These are phyloP conservation scores for Phylloporus sp. DNA, from an alignment of 768 basidiomycete species.

Conservation along the genomic window DNA sequence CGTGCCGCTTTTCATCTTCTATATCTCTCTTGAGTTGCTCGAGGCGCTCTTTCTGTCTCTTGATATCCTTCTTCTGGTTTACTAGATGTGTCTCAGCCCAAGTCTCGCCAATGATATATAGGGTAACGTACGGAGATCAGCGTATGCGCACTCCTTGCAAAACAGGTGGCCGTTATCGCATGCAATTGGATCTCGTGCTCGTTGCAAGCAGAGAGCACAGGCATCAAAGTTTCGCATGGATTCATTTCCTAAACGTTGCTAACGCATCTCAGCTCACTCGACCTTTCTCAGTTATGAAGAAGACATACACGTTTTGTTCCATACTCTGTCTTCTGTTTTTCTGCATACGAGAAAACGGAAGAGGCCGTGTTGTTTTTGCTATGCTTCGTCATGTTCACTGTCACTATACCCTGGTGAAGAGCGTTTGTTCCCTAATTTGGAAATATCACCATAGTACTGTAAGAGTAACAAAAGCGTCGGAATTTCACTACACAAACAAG, in stretches of 20 bases:
- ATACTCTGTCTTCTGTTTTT: slow-evolving; percentile 77
- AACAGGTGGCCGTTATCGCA: slow-evolving; percentile 88
- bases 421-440: neutral
- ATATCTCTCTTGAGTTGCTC: slow-evolving; percentile 72
- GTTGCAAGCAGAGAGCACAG: slow-evolving; percentile 83
- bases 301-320: slow-evolving; percentile 69
- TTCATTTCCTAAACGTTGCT: slow-evolving; percentile 65
- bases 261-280: slow-evolving; percentile 4
- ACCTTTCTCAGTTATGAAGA: neutral
- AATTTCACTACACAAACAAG: too few relatives aligned
- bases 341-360: slow-evolving; percentile 86
- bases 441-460: too few relatives aligned
- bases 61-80: slow-evolving; percentile 88
- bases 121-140: slow-evolving; percentile 66
- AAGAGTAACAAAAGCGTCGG: too few relatives aligned
- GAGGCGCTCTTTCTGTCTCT: slow-evolving; percentile 79
- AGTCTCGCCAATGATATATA: slow-evolving; percentile 1
- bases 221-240: slow-evolving; percentile 91
- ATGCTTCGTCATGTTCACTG: slow-evolving; percentile 77
- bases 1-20: slow-evolving; percentile 72
- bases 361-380: slow-evolving; percentile 90
- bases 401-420: too few relatives aligned
- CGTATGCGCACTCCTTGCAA: slow-evolving; percentile 92
- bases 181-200: slow-evolving; percentile 77
- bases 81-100: slow-evolving; percentile 42